phyloP scores from a whole-genome alignment of 1,284 basidiomycete species.

The Polyporus tsugae region DNA sequence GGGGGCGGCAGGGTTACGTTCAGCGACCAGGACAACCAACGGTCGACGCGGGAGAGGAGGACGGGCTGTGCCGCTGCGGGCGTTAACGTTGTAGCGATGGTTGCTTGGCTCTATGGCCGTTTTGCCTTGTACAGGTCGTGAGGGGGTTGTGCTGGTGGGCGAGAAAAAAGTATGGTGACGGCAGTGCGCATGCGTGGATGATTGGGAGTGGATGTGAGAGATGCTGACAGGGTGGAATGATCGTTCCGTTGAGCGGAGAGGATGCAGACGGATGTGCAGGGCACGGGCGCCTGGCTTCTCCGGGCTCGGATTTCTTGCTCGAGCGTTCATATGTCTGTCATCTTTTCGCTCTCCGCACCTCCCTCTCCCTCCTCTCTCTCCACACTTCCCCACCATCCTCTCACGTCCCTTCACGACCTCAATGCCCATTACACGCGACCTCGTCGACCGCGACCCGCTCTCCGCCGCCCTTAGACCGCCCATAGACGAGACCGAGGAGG shows the following conservation, averaged over 20 bases:
- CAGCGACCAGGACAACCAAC: slow-evolving; percentile 3
- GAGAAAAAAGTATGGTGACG: not conserved
- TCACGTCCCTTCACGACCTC: slow-evolving; percentile 46
- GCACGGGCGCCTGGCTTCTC: slow-evolving; percentile 19
- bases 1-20: not conserved
- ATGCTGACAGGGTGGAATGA: slow-evolving; percentile 12
- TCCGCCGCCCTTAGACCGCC: slow-evolving; percentile 69
- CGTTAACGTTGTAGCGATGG: not conserved
- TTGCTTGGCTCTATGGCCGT: not conserved
- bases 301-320: slow-evolving; percentile 16
- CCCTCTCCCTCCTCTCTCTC: slow-evolving; percentile 27
- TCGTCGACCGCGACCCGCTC: slow-evolving; percentile 68
- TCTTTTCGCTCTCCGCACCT: slow-evolving; percentile 40
- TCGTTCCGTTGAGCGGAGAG: slow-evolving; percentile 15
- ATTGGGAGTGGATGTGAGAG: slow-evolving; percentile 15
- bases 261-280: not conserved
- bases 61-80: not conserved
- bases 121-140: not conserved
- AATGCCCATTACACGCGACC: slow-evolving; percentile 54
- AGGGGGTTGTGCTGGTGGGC: not conserved
- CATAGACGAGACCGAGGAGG: slow-evolving; percentile 63
- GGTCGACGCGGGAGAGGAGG: slow-evolving; percentile 5
- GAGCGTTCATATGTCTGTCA: slow-evolving; percentile 37
- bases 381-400: slow-evolving; percentile 16
- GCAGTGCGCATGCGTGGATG: slow-evolving; percentile 13